Conservation (phyloP, 345 rosid genomes). For the Citropsis articulata region DNA sequence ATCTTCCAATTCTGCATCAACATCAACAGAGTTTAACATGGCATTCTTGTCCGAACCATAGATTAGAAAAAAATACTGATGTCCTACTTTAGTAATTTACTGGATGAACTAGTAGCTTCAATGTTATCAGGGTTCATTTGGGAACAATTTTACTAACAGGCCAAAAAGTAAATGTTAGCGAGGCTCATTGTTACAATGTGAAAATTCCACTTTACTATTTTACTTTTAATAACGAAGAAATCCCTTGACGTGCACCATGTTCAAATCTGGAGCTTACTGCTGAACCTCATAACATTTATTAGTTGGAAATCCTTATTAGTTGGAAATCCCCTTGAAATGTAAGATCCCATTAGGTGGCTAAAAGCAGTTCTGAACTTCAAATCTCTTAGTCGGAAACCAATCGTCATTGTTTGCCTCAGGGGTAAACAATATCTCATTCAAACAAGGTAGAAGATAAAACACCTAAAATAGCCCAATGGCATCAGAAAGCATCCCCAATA, state of each 20-base stretch:
- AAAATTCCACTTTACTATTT: background rate
- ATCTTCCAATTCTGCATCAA: background rate
- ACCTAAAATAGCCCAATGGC: conserved; percentile 7
- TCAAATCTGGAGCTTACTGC: background rate
- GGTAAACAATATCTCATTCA: background rate
- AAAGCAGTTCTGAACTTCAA: background rate
- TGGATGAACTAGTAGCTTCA: background rate
- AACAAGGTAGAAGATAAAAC: background rate
- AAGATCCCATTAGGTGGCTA: background rate
- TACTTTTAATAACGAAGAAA: background rate
- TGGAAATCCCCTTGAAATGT: background rate
- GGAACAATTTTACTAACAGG: background rate
- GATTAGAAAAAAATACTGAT: background rate
- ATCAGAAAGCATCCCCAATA: background rate
- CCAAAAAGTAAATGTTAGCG: background rate
- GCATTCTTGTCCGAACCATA: background rate
- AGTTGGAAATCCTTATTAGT: background rate
- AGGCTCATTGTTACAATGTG: background rate
- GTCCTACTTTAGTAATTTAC: background rate
- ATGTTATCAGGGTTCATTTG: background rate
- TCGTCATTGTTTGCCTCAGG: background rate
- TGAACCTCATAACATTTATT: background rate
- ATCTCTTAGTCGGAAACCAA: background rate
- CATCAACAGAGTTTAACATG: background rate
- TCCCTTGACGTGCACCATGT: background rate